Evolutionary conservation across 2,329 filamentous ascomycete species (phyloP).

Genomic region (Fusarium oxysporum): DNA sequence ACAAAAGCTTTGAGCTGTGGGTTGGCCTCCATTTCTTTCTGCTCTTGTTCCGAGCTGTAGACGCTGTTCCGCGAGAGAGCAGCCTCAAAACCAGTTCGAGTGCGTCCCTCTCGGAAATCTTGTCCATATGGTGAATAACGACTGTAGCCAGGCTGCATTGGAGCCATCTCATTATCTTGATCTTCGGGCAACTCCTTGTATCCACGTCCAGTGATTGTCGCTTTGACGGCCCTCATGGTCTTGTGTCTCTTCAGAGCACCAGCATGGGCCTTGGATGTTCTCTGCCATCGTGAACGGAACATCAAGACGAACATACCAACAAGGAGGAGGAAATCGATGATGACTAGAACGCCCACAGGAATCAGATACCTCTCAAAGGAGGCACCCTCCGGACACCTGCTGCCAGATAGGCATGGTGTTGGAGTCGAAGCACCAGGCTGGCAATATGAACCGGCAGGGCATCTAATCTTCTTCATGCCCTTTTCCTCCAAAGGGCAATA

Average conservation of each 20-base stretch:
- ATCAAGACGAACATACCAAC: conserved; percentile 44
- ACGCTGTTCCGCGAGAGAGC: conserved; percentile 50
- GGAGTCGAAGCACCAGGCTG: conserved; percentile 61
- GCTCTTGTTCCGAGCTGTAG: conserved; percentile 41
- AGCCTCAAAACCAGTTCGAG: conserved; percentile 52
- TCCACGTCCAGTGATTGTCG: conserved; percentile 43
- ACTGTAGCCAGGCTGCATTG: conserved; percentile 49
- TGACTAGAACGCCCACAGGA: conserved; percentile 56
- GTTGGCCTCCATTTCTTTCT: conserved; percentile 31
- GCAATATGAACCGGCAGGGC: conserved; percentile 63
- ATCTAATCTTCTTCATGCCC: conserved; percentile 55
- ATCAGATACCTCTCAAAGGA: conserved; percentile 56
- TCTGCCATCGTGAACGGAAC: conserved; percentile 33
- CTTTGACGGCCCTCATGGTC: conserved; percentile 47
- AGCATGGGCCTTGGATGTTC: conserved; percentile 24
- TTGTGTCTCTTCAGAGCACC: conserved; percentile 34
- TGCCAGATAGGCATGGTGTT: conserved; percentile 59
- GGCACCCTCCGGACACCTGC: conserved; percentile 59
- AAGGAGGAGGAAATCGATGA: conserved; percentile 57
- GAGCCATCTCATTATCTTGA: conserved; percentile 52
- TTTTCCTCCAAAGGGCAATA: conserved; percentile 58
- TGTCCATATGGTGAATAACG: conserved; percentile 25
- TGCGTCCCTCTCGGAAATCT: conserved; percentile 26
- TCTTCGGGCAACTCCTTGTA: conserved; percentile 51
- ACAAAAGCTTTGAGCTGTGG: conserved; percentile 62